A percentile compares a stretch with the other conserved stretches of the same genome.
Evolutionary conservation across 768 basidiomycete species (phyloP).

Genomic region (Hygrocybe coccinea): DNA sequence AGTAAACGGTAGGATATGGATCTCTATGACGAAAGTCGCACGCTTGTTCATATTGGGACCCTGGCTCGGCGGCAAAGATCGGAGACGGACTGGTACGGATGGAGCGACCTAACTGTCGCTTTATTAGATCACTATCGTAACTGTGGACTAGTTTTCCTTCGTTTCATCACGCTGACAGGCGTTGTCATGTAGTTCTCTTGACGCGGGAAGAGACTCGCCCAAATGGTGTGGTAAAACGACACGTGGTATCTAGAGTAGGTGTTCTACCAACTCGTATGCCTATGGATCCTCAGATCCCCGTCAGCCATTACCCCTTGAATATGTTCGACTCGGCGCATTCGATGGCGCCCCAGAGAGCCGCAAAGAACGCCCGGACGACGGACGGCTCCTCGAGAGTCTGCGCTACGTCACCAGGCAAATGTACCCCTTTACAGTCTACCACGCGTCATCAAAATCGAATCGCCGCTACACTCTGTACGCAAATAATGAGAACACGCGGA

Average conservation of each 20-base stretch:
- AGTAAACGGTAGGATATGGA: conserved; percentile 64
- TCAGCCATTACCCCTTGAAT: conserved; percentile 77
- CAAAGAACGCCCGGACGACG: conserved; percentile 57
- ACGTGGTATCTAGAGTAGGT: conserved; percentile 64
- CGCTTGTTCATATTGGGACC: conserved; percentile 61
- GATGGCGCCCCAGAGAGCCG: conserved; percentile 54
- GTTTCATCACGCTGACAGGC: conserved; percentile 1
- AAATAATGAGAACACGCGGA: conserved; percentile 48
- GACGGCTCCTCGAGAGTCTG: conserved; percentile 51
- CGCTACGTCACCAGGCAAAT: conserved; percentile 49
- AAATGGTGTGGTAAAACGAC: conserved; percentile 44
- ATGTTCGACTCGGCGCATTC: conserved; percentile 69
- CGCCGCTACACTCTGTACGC: conserved; percentile 75
- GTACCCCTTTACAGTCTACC: conserved; percentile 76
- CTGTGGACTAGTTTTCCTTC: conserved; percentile 19
- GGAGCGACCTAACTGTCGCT: conserved; percentile 63
- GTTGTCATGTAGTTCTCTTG: conserved; percentile 50
- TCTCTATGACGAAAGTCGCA: conserved; percentile 68
- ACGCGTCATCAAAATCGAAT: conserved; percentile 49
- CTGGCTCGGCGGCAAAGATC: conserved; percentile 56
- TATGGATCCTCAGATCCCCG: background rate
- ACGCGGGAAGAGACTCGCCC: conserved; percentile 55
- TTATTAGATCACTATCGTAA: conserved; percentile 75
- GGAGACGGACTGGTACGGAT: conserved; percentile 64
- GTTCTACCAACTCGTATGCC: background rate